Evolutionary conservation across 2,329 filamentous ascomycete species (phyloP).

Genomic region (Verticillium longisporum): DNA sequence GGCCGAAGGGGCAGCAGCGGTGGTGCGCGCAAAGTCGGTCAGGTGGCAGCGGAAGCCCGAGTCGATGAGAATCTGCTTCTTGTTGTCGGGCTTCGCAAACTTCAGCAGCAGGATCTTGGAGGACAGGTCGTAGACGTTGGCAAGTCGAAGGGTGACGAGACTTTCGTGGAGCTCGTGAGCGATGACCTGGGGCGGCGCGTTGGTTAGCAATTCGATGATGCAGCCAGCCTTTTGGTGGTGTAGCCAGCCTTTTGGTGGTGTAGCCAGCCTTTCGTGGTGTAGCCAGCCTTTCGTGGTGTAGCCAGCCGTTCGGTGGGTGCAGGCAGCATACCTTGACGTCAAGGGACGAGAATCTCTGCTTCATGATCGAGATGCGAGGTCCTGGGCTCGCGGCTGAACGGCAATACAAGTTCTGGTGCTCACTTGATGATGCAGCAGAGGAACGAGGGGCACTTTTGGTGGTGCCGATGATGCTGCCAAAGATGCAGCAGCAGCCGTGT

Average conservation of each 20-base stretch:
- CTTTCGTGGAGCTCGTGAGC: constrained; percentile 80
- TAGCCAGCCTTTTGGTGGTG: neutral
- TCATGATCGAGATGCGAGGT: constrained; percentile 45
- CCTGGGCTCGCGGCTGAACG: neutral
- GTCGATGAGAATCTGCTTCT: constrained; percentile 87
- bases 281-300: neutral
- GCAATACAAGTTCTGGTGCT: neutral
- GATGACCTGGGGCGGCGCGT: constrained; percentile 59
- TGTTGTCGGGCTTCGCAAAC: constrained; percentile 82
- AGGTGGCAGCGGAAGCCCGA: constrained; percentile 94
- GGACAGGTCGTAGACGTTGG: constrained; percentile 94
- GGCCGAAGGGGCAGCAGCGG: constrained; percentile 72
- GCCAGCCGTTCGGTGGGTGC: too few species aligned
- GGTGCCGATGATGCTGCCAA: too few species aligned
- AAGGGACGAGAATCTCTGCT: constrained; percentile 73
- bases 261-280: too few species aligned
- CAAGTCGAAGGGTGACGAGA: constrained; percentile 72
- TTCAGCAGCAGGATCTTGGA: constrained; percentile 94
- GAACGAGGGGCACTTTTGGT: neutral
- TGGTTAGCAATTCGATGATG: constrained; percentile 1
- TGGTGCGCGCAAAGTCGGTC: constrained; percentile 82
- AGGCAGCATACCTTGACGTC: constrained; percentile 56
- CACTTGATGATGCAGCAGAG: neutral
- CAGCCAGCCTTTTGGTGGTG: neutral
- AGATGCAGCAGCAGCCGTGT: neutral